Base-by-base conservation (phyloP, 2,329 filamentous ascomycete species). In the Aspergillus hiratsukae region DNA sequence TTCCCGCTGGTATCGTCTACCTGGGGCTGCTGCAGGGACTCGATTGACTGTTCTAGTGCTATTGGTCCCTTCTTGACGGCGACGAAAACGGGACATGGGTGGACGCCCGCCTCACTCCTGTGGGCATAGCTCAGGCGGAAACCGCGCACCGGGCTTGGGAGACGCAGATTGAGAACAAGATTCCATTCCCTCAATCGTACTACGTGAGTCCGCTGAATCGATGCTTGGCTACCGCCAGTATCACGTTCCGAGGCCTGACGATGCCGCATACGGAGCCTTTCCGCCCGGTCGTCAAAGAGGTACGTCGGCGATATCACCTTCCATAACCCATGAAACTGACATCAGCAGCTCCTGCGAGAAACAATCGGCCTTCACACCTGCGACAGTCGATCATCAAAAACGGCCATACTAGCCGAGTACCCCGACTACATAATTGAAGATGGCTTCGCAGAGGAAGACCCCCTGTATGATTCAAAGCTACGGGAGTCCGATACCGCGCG, bases 281-380 rank as follows among this genome's bases (percentile, higher is more conserved):
- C 58, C 64, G 69, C n/a, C 83, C 83, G 0, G 64, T 76, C 0
- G 70, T 87, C 58, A 86, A 85, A 65, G 84, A 86, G 64, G 76
- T 79, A 63, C 45, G 51, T 46, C 21, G 1, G 1, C 19, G 3
- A 1, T 3, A 19, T 25, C 27, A 31, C 25, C 5, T 21, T 29
- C 19, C 29, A 28, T 21, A 25, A 40, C 28, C 4, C 28, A 37
- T 19, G 19, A 21, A n/a, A n/a, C 46, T 28, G 5, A 52, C 23
- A 27, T 53, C 40, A 23, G 31, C 51, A 76, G 74, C 70, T 81
- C 40, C 74, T 86, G 41, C 76, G 84, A 11, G 84, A 87, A 70
- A 80, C 80, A 0, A 77, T 85, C 53, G 83, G 82, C 19, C 76
- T 82, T 28, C 84, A 87, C 67, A 87, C 84, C 0, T 87, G 84